phyloP scores from a whole-genome alignment of 495 filamentous ascomycete genomes.

The Aspergillus egyptiacus region DNA sequence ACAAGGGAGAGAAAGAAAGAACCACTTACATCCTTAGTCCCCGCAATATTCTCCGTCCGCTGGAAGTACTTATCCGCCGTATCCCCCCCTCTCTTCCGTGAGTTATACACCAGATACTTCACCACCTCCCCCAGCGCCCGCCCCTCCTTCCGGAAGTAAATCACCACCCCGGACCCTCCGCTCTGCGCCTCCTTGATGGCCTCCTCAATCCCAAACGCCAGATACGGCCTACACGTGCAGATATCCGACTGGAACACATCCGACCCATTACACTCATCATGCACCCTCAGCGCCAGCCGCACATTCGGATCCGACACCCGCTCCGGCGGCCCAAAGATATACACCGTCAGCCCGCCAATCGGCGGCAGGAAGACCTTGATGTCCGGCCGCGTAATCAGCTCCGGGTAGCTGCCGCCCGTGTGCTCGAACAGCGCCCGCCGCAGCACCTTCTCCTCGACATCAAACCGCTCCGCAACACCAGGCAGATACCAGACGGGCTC shows the following conservation, averaged over 20 bases:
- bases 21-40: conserved; percentile 58
- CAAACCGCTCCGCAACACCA: conserved; percentile 15
- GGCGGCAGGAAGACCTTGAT: conserved; percentile 90
- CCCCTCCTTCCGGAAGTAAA: conserved; percentile 94
- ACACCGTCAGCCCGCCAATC: conserved; percentile 87
- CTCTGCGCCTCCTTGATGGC: conserved; percentile 87
- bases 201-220: conserved; percentile 89
- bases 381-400: conserved; percentile 77
- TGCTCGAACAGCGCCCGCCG: conserved; percentile 80
- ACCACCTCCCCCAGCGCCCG: conserved; percentile 85
- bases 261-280: conserved; percentile 89
- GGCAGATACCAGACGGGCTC: conserved; percentile 77
- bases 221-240: conserved; percentile 86
- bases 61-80: conserved; percentile 88
- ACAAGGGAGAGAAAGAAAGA: not conserved
- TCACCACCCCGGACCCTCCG: conserved; percentile 83
- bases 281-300: conserved; percentile 71
- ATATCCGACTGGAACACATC: conserved; percentile 95
- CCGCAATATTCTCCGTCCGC: conserved; percentile 88
- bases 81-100: conserved; percentile 64
- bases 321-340: conserved; percentile 83
- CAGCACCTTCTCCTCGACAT: conserved; percentile 64
- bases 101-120: conserved; percentile 90
- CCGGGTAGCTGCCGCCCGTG: conserved; percentile 78
- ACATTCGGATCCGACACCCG: conserved; percentile 80